A percentile compares a stretch with the other conserved stretches of the same genome.
phyloP scores from a whole-genome alignment of 2,329 filamentous ascomycete genomes.

The Fonsecaea pugnacius region DNA sequence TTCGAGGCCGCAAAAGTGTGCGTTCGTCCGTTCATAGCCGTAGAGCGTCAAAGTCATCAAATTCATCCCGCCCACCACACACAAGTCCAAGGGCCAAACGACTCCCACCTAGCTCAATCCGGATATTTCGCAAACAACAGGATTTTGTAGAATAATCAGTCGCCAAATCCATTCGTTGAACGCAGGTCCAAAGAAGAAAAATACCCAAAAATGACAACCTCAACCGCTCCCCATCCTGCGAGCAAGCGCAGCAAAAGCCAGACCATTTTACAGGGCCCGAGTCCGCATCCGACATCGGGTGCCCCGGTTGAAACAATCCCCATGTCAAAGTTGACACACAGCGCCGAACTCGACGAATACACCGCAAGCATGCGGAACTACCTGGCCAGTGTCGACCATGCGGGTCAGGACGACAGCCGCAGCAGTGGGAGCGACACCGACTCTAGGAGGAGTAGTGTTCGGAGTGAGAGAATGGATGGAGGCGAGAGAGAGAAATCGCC shows the following conservation, averaged over 20 bases:
- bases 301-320: constrained; percentile 17
- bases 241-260: constrained; percentile 23
- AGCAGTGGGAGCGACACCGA: constrained; percentile 27
- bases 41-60: not conserved
- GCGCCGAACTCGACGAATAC: constrained; percentile 35
- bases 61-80: not conserved
- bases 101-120: not conserved
- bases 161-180: not conserved
- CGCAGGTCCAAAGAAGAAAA: not conserved
- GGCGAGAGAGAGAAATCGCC: constrained; percentile 31
- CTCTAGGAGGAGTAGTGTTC: constrained; percentile 10
- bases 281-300: not conserved
- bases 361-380: constrained; percentile 36
- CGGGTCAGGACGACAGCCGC: constrained; percentile 8
- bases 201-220: constrained; percentile 17
- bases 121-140: not conserved
- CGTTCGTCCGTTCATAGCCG: not conserved
- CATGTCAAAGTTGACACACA: constrained; percentile 29
- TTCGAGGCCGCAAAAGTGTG: not conserved
- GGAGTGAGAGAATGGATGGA: constrained; percentile 5
- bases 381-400: constrained; percentile 29
- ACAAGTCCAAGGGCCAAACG: not conserved
- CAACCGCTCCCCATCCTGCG: constrained; percentile 11
- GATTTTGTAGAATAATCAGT: not conserved
- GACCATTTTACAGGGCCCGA: not conserved